These are phyloP conservation scores for Magnusiomyces tetraspermus DNA, from an alignment of 1,139 yeast genomes.

Conservation along the genomic window DNA sequence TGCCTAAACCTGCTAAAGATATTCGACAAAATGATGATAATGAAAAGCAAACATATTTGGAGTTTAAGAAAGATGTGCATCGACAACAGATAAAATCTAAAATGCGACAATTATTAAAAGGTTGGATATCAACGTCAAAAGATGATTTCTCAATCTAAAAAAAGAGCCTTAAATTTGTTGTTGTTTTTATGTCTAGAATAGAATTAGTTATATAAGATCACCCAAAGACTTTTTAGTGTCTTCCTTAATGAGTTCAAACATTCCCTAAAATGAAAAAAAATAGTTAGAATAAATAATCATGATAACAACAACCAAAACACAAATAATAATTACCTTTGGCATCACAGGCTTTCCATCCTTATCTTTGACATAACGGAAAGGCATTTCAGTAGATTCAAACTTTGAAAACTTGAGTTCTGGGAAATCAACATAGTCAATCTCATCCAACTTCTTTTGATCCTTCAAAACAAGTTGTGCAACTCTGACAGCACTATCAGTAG, in stretches of 20 bases:
- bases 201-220: conserved; percentile 22
- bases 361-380: conserved; percentile 77
- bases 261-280: conserved; percentile 40
- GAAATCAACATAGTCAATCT: conserved; percentile 76
- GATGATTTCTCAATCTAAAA: conserved; percentile 24
- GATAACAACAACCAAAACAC: not conserved
- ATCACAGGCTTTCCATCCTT: conserved; percentile 58
- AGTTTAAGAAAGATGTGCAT: conserved; percentile 9
- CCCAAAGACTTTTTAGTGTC: conserved; percentile 46
- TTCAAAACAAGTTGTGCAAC: conserved; percentile 72
- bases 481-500: conserved; percentile 94
- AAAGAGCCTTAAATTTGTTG: not conserved
- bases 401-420: conserved; percentile 86
- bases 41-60: conserved; percentile 2
- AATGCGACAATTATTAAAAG: conserved; percentile 20
- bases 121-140: conserved; percentile 25
- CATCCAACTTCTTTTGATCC: conserved; percentile 46
- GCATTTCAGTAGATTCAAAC: conserved; percentile 95
- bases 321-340: conserved; percentile 41
- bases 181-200: not conserved
- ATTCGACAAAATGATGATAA: not conserved
- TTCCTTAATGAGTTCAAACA: conserved; percentile 73
- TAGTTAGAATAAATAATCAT: not conserved
- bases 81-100: conserved; percentile 20
- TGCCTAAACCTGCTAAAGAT: no score